phyloP scores from a whole-genome alignment of 2,329 filamentous ascomycete species.

The Colletotrichum chlorophyti region DNA sequence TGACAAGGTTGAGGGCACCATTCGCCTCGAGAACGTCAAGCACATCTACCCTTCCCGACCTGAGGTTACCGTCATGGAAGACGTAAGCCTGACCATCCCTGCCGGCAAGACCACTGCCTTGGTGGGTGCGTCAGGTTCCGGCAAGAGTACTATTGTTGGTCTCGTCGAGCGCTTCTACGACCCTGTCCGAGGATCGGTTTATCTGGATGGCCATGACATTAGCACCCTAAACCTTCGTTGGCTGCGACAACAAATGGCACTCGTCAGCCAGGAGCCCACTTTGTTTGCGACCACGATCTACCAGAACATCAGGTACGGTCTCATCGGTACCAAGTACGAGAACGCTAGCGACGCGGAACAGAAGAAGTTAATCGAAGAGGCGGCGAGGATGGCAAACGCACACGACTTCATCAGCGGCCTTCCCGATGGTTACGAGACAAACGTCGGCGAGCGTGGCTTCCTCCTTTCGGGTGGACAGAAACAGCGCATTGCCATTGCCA shows the following conservation, averaged over 20 bases:
- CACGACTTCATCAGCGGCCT: slow-evolving; percentile 87
- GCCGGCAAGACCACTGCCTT: slow-evolving; percentile 92
- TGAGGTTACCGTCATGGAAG: slow-evolving; percentile 87
- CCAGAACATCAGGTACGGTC: slow-evolving; percentile 87
- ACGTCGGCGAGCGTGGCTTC: slow-evolving; percentile 95
- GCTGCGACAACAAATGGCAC: slow-evolving; percentile 89
- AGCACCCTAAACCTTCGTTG: slow-evolving; percentile 84
- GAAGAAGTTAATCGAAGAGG: slow-evolving; percentile 75
- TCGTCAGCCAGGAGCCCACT: slow-evolving; percentile 92
- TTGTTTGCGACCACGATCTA: slow-evolving; percentile 90
- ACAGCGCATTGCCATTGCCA: slow-evolving; percentile 93
- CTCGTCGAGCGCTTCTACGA: slow-evolving; percentile 94
- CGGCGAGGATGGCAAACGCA: slow-evolving; percentile 90
- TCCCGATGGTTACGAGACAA: slow-evolving; percentile 89
- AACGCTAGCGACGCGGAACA: slow-evolving; percentile 71
- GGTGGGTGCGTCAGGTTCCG: slow-evolving; percentile 92
- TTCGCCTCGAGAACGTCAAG: slow-evolving; percentile 83
- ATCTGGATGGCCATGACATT: slow-evolving; percentile 84
- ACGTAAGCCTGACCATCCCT: slow-evolving; percentile 79
- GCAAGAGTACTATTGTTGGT: slow-evolving; percentile 94
- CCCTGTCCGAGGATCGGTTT: slow-evolving; percentile 79
- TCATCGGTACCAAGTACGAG: slow-evolving; percentile 85
- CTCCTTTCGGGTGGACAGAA: slow-evolving; percentile 94
- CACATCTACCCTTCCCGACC: slow-evolving; percentile 95
- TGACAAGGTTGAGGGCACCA: slow-evolving; percentile 74